Evolutionary conservation across 371 early-diverging fungal genomes (phyloP), one percentile per base, ranked within the genome.

Genomic region (Mortierella sp.): DNA sequence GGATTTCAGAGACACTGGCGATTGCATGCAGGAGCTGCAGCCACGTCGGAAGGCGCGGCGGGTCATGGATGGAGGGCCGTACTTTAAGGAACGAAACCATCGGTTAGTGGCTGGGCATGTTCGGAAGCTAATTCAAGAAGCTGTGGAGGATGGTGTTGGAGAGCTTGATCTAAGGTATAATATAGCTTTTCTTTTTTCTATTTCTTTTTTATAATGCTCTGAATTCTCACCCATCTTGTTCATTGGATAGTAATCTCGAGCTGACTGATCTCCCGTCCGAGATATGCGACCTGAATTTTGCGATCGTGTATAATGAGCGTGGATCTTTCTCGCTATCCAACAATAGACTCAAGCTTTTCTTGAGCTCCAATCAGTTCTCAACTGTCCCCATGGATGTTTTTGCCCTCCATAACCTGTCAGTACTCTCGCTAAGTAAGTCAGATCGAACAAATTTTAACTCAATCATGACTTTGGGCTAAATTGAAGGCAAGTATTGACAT

Each of bases 91-190:
- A 31, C 60, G 61, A 49, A 78, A 73, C 17, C 37, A 63, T 37
- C 32, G 62, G 10, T 59, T 73, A 54, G 79, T 83, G 0, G 63
- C 63, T 6, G 76, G 83, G 22, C 84, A 82, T 68, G 86, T 86
- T 47, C 85, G 85, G 23, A 84, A 79, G 68, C 83, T 80, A 0
- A 85, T 89, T 29, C 86, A 88, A 63, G 72, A 76, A 31, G 86
- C 85, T 8, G 82, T 89, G 1, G 90, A 89, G 65, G 85, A 86
- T 60, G 90, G 88, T 8, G 68, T 75, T 7, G 87, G 88, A n/a
- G 71, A 76, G 35, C 85, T 87, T 15, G 88, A 89, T 57, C 70
- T 89, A 12, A 86, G 89, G 88, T 89, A 86, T 37, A n/a, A 22
- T 61, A 10, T 26, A 28, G 12, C 42, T 23, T 5, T 13, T 17